Percentiles rank a stretch among this genome's conserved stretches.
Conservation (phyloP, 2,329 filamentous ascomycete species). For the Penicillium freii region DNA sequence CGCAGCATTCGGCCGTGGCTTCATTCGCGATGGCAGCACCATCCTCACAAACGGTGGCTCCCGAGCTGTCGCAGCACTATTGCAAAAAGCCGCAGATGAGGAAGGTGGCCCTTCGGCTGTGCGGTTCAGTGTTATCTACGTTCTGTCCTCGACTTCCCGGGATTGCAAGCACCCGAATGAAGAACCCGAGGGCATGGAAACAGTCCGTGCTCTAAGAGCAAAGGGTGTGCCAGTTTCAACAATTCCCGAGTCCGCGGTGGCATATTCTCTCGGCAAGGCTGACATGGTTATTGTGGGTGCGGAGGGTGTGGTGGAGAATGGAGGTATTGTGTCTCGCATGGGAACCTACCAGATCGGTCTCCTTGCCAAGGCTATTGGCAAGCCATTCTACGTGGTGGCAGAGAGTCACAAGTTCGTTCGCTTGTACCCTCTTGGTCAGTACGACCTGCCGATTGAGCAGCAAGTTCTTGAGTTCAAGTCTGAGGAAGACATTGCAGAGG, state of each 20-base stretch:
- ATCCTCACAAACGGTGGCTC: constrained; percentile 91
- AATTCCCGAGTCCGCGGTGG: constrained; percentile 72
- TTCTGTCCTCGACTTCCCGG: constrained; percentile 47
- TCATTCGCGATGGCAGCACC: constrained; percentile 73
- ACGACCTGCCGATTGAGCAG: constrained; percentile 77
- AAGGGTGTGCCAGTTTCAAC: constrained; percentile 80
- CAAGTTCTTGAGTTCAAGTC: constrained; percentile 71
- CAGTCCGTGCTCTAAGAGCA: constrained; percentile 68
- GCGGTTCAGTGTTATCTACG: constrained; percentile 81
- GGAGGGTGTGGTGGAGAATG: constrained; percentile 91
- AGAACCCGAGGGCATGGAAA: constrained; percentile 64
- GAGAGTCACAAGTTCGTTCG: constrained; percentile 97
- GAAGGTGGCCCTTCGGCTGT: constrained; percentile 56
- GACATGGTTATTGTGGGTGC: constrained; percentile 65
- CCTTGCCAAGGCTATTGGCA: constrained; percentile 68
- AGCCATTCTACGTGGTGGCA: constrained; percentile 84
- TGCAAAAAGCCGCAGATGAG: constrained; percentile 70
- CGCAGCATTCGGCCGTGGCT: constrained; percentile 72
- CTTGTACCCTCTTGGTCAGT: constrained; percentile 77
- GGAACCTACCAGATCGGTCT: constrained; percentile 84
- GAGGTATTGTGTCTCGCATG: constrained; percentile 84
- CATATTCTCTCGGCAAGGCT: constrained; percentile 74
- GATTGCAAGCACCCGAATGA: constrained; percentile 28
- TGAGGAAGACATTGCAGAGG: constrained; percentile 48
- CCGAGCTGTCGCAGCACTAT: constrained; percentile 74